phyloP scores from a whole-genome alignment of 257 asterid species.

The Leptodermis oblonga region DNA sequence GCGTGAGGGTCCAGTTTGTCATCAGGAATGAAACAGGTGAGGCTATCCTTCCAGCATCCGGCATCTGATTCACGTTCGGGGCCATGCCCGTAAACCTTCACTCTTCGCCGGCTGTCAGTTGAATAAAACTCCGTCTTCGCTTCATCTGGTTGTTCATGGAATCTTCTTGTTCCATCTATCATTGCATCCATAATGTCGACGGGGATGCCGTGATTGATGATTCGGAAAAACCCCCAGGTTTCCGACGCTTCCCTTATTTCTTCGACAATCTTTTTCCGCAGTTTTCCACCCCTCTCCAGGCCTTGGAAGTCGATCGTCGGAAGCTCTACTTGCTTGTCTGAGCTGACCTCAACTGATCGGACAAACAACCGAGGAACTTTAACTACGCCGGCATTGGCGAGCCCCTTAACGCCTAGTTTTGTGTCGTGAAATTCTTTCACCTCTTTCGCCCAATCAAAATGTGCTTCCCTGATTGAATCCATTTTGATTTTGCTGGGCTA shows the following conservation, averaged over 20 bases:
- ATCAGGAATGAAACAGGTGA: neutral
- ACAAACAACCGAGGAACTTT: neutral
- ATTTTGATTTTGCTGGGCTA: neutral
- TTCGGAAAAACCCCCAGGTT: neutral
- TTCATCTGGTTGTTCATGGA: neutral
- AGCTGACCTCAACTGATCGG: neutral
- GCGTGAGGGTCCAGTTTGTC: neutral
- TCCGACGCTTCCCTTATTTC: neutral
- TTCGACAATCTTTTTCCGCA: neutral
- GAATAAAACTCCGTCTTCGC: neutral
- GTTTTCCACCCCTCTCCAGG: neutral
- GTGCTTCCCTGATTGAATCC: no score
- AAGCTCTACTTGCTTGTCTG: neutral
- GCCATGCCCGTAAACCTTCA: neutral
- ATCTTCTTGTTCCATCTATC: neutral
- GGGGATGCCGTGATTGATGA: neutral
- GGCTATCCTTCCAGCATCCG: conserved; percentile 1
- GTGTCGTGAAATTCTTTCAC: neutral
- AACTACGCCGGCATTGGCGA: neutral
- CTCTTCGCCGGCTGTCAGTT: neutral
- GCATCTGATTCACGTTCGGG: neutral
- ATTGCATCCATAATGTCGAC: neutral
- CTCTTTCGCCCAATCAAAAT: neutral
- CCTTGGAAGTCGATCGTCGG: neutral
- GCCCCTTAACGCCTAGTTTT: neutral